Base-by-base conservation (phyloP, 2,329 filamentous ascomycete species). In the Nemania abortiva region DNA sequence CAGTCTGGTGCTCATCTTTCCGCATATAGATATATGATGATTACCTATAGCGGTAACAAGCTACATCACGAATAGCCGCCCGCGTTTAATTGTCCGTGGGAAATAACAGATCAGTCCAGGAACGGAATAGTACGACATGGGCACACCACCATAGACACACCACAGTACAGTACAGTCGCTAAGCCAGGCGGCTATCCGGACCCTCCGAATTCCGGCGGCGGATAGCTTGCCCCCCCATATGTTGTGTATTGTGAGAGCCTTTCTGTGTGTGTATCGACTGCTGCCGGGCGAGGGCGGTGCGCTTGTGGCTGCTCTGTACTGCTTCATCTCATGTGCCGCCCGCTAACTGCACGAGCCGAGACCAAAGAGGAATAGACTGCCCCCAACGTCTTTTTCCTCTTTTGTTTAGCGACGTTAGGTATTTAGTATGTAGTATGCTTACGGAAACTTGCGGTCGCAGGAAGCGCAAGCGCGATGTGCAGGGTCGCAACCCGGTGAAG, bases 401-500 rank as follows among this genome's bases (percentile, higher is more conserved):
- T 61, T 57, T 3, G 65, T 57, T 53, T 29, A 7, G 13, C n/a
- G 42, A n/a, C 42, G 42, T 15, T 47, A 34, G 4, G 5, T 34
- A 34, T 5, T 9, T 34, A 34, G 9, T 9, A 9, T 9, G 9
- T 34, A 34, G 31, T 4, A 9, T 34, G 31, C 31, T 34, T 34
- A 34, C 31, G 31, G 31, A 34, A 34, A 34, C 5, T 9, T 9
- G 31, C 31, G 4, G 31, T 34, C 31, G 31, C 31, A 34, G 31
- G 72, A 77, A 76, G 74, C 73, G 73, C 74, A 75, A 73, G 67
- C 72, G 74, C 75, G 66, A 52, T 22, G 18, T 42, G 57, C 59
- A 72, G 57, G 45, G 62, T 70, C 11, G 42, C 52, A 64, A 73
- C 70, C 68, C 61, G 64, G 65, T 66, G 37, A 31, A 29, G 39